Evolutionary conservation across 768 basidiomycete genomes (phyloP).

Genomic region (Suillus occidentalis): DNA sequence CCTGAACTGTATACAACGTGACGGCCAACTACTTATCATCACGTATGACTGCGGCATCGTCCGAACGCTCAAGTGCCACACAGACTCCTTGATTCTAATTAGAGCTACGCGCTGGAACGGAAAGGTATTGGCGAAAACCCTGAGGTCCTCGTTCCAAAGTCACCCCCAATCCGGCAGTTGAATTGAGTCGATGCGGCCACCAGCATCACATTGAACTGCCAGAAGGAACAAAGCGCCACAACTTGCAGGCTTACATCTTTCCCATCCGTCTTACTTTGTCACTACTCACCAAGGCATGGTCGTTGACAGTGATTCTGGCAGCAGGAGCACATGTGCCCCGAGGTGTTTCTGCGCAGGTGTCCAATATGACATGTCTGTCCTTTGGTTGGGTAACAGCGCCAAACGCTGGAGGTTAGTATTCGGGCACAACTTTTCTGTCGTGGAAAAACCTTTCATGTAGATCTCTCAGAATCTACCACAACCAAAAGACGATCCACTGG

Average conservation of each 20-base stretch:
- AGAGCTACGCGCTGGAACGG: background rate
- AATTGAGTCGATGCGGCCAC: too few species aligned
- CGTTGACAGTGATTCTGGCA: conserved; percentile 17
- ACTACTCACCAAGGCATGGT: conserved; percentile 9
- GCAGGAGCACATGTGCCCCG: conserved; percentile 9
- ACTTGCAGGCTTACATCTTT: too few species aligned
- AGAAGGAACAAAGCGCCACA: too few species aligned
- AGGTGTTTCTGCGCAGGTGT: conserved; percentile 19
- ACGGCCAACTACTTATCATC: too few species aligned
- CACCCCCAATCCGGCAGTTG: background rate
- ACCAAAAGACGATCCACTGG: conserved; percentile 31
- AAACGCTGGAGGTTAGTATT: conserved; percentile 24
- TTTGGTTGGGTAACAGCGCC: conserved; percentile 28
- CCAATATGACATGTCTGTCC: too few species aligned
- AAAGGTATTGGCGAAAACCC: background rate
- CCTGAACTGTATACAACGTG: too few species aligned
- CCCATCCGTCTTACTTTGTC: conserved; percentile 5
- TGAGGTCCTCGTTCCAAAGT: background rate
- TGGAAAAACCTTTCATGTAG: conserved; percentile 17
- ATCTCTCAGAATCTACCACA: conserved; percentile 45
- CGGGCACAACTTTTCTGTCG: background rate
- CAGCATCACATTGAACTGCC: background rate
- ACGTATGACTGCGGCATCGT: background rate
- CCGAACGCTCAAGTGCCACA: background rate
- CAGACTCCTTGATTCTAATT: background rate